These are phyloP conservation scores for Exophiala aquamarina DNA, from an alignment of 2,329 filamentous ascomycete genomes.

Conservation along the genomic window DNA sequence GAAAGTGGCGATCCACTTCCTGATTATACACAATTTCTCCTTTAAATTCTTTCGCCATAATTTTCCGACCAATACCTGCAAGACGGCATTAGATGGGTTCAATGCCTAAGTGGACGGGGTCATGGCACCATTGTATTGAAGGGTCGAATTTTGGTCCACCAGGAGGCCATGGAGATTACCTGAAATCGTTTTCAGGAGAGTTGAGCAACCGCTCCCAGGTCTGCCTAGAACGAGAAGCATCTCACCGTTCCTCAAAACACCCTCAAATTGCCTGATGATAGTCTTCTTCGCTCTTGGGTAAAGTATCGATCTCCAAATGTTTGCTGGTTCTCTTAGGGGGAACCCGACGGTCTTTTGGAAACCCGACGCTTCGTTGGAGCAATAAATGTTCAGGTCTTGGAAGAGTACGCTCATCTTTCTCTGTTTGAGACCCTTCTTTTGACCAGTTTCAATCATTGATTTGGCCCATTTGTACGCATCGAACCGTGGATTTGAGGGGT, in stretches of 20 bases:
- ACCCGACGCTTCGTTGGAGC: not conserved
- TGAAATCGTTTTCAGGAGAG: slow-evolving; percentile 66
- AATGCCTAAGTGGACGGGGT: slow-evolving; percentile 64
- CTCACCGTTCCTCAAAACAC: slow-evolving; percentile 70
- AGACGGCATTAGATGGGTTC: slow-evolving; percentile 71
- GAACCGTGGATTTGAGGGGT: not conserved
- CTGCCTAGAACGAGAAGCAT: slow-evolving; percentile 69
- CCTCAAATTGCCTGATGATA: slow-evolving; percentile 62
- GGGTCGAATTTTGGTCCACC: slow-evolving; percentile 66
- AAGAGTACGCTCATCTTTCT: not conserved
- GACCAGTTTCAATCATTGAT: not conserved
- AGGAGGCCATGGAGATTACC: slow-evolving; percentile 79
- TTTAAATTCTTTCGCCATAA: slow-evolving; percentile 34
- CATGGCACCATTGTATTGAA: slow-evolving; percentile 68
- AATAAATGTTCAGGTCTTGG: not conserved
- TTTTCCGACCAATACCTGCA: slow-evolving; percentile 62
- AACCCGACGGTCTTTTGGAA: not conserved
- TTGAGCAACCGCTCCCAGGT: slow-evolving; percentile 69
- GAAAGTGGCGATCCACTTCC: slow-evolving; percentile 54
- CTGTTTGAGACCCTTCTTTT: not conserved
- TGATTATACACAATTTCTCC: slow-evolving; percentile 59
- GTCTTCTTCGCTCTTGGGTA: not conserved
- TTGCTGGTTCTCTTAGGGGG: not conserved
- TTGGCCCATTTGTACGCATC: not conserved
- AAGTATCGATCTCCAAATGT: not conserved